Conservation (phyloP, 2,329 filamentous ascomycete genomes). For the Dactylella cylindrospora region DNA sequence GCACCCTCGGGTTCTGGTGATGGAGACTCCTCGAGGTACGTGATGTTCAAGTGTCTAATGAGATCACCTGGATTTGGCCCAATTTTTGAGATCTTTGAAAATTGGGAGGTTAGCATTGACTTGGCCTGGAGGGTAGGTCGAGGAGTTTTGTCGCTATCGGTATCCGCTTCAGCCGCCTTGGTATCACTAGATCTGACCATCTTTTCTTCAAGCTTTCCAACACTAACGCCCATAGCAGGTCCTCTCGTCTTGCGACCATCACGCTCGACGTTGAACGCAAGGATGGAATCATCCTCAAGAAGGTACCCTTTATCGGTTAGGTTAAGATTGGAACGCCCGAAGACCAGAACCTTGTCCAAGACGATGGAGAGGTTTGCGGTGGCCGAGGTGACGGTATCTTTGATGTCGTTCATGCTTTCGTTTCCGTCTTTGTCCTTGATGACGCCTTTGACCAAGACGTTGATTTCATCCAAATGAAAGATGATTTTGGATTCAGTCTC, state of each 20-base stretch:
- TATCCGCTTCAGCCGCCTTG: no score
- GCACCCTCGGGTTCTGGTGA: no score
- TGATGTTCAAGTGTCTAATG: no score
- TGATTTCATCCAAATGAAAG: slow-evolving; percentile 24
- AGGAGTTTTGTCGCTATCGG: no score
- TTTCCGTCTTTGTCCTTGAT: slow-evolving; percentile 19
- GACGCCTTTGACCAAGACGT: slow-evolving; percentile 16
- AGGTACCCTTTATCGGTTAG: slow-evolving; percentile 11
- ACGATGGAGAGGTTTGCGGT: slow-evolving; percentile 16
- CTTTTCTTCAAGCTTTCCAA: not conserved
- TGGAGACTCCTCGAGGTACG: no score
- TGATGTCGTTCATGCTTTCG: not conserved
- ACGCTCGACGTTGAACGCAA: slow-evolving; percentile 12
- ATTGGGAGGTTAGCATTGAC: no score
- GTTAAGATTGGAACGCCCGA: slow-evolving; percentile 9
- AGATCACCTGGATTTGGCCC: no score
- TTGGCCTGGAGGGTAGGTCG: no score
- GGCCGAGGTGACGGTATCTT: slow-evolving; percentile 2
- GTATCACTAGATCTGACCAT: not conserved
- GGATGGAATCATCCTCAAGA: slow-evolving; percentile 11
- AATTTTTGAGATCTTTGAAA: no score
- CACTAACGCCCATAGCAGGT: slow-evolving; percentile 6
- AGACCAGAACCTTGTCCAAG: slow-evolving; percentile 22
- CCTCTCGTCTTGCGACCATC: slow-evolving; percentile 1
- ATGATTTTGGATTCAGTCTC: slow-evolving; percentile 27